Base-by-base conservation (phyloP, 148 eudicot genomes). In the Cornus controversa region DNA sequence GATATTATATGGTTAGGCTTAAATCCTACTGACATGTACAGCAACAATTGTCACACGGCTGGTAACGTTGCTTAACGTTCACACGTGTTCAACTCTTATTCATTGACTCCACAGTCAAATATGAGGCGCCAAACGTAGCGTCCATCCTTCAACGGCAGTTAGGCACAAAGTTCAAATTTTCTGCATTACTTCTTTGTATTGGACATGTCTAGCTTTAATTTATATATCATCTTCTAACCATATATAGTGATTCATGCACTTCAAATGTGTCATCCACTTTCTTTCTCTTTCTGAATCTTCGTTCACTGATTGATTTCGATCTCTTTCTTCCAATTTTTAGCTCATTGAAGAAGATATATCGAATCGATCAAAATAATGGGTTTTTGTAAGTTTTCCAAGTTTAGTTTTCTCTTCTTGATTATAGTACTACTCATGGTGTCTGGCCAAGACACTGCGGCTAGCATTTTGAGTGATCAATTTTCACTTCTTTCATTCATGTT, bases 401-500 rank as follows among this genome's bases (percentile, higher is more conserved):
- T 57, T 65, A 76, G 71, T 47, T 65, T 75, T 66, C 78, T 88
- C 42, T 85, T 80, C 79, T 77, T 90, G 37, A 34, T 83, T 14
- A 40, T 87, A 47, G n/a, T 84, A 28, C 75, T 93, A 64, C 70
- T 80, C 11, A 71, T 31, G 63, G 80, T 81, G 10, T 60, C 70
- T 1, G 76, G 79, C 16, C 76, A 78, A 47, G 86, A 82, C 50
- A 74, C 78, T 75, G 80, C 77, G 75, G 80, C 86, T 70, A 69
- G 71, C 71, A 75, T 78, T 81, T 73, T 80, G 69, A 84, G 63
- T 54, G 94, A 93, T 62, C 85, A 82, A 69, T 80, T 78, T 70
- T 80, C 91, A 8, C 86, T 93, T 42, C 84, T 93, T 18, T 82
- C 85, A 4, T 91, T 93, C 85, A 72, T 80, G 86, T 85, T 86